Evolutionary conservation across 306 rosid species (phyloP).

Genomic region (Rosa chinensis): DNA sequence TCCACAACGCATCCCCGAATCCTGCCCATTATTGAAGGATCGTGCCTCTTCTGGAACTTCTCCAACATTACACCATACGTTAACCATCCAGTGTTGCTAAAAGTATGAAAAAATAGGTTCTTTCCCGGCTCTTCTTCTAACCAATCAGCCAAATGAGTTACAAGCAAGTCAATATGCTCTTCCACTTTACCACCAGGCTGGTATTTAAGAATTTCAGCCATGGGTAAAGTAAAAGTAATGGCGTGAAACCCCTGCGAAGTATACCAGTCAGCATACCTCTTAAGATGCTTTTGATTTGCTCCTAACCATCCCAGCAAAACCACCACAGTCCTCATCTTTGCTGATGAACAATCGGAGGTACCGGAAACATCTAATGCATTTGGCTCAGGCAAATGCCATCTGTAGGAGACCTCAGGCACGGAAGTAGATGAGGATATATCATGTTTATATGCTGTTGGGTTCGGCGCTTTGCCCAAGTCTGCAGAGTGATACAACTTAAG

Average conservation of each 20-base stretch:
- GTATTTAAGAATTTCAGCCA: conserved; percentile 73
- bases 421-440: conserved; percentile 24
- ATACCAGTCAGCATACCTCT: conserved; percentile 90
- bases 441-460: conserved; percentile 30
- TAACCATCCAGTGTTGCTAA: conserved; percentile 99
- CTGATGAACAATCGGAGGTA: conserved; percentile 42
- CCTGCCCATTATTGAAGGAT: conserved; percentile 55
- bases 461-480: conserved; percentile 42
- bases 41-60: conserved; percentile 56
- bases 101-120: conserved; percentile 89
- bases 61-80: conserved; percentile 89
- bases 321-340: conserved; percentile 79
- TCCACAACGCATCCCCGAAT: conserved; percentile 92
- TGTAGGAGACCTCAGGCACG: conserved; percentile 62
- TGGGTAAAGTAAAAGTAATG: conserved; percentile 85
- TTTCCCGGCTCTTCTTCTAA: conserved; percentile 80
- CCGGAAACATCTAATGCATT: conserved; percentile 42
- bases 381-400: conserved; percentile 93
- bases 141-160: conserved; percentile 82
- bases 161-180: conserved; percentile 68
- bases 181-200: conserved; percentile 84
- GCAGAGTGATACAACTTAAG: conserved; percentile 60
- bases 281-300: conserved; percentile 87
- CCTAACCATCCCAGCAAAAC: conserved; percentile 97
- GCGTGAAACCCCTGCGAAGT: conserved; percentile 88